Evolutionary conservation across 805 yeast species (phyloP), one percentile per base, ranked within the genome.

Genomic region (Sugiyamaella mastotermitis): DNA sequence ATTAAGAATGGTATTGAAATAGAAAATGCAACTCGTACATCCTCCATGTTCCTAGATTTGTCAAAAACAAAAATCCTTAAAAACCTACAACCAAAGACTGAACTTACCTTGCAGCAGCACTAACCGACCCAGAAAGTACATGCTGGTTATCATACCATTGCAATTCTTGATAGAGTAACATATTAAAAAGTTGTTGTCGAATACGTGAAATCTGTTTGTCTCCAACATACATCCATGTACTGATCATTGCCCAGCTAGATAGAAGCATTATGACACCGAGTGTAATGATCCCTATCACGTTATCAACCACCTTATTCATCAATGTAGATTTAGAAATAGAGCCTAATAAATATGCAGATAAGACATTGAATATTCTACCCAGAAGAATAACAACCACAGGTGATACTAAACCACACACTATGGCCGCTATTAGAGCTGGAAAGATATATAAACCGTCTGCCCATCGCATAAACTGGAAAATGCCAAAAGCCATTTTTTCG

Each of bases 31-130:
- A 72, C 60, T 53, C 92, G 63, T 32, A 76, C 53, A 50, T 85
- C 94, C 58, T 85, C 92, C 19, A 83, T 65, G 52, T 87, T 76
- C 49, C 94, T 58, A 60, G n/a, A n/a, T n/a, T n/a, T n/a, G n/a
- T n/a, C n/a, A n/a, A n/a, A n/a, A n/a, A n/a, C n/a, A n/a, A n/a
- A n/a, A n/a, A n/a, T n/a, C n/a, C n/a, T n/a, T n/a, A n/a, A n/a
- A n/a, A n/a, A n/a, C n/a, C n/a, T n/a, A n/a, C n/a, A n/a, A n/a
- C n/a, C n/a, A n/a, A n/a, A n/a, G n/a, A n/a, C n/a, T n/a, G n/a
- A n/a, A n/a, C n/a, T n/a, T n/a, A n/a, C n/a, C n/a, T n/a, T n/a
- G n/a, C n/a, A n/a, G n/a, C n/a, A n/a, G n/a, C n/a, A n/a, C n/a
- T n/a, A n/a, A n/a, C n/a, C n/a, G 72, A 6, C 95, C 95, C 48